phyloP scores from a whole-genome alignment of 2,329 filamentous ascomycete species.

The Sordariomycetes sp. region DNA sequence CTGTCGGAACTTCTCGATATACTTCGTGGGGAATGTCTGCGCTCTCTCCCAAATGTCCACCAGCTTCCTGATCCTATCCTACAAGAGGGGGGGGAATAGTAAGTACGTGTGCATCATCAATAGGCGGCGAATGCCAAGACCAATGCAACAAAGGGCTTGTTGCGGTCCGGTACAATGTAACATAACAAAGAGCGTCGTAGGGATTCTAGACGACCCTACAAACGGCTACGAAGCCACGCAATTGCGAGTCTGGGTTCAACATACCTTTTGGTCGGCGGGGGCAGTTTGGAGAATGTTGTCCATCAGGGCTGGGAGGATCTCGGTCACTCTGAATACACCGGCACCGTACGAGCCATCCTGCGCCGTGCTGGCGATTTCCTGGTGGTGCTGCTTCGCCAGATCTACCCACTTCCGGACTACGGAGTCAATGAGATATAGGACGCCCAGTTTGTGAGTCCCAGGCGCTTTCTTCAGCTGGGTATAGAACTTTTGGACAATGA shows the following conservation, averaged over 20 bases:
- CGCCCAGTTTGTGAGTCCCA: constrained; percentile 92
- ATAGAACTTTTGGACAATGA: constrained; percentile 91
- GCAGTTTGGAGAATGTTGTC: constrained; percentile 85
- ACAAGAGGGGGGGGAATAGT: neutral
- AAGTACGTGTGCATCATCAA: constrained; percentile 1
- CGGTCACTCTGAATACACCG: constrained; percentile 92
- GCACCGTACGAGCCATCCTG: constrained; percentile 89
- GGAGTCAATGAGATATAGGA: constrained; percentile 99
- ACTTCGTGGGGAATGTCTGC: constrained; percentile 71
- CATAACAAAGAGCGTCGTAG: neutral
- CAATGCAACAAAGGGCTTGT: neutral
- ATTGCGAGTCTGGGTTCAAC: constrained; percentile 22
- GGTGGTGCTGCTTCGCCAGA: constrained; percentile 77
- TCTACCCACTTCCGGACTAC: constrained; percentile 99
- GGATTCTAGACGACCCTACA: neutral
- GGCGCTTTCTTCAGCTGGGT: constrained; percentile 95
- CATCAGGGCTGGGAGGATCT: constrained; percentile 88
- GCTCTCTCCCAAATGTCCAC: constrained; percentile 98
- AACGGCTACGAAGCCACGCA: neutral
- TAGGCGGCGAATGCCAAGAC: neutral
- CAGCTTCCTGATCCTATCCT: constrained; percentile 45
- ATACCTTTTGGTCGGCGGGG: constrained; percentile 94
- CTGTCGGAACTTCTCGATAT: constrained; percentile 75
- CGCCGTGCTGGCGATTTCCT: constrained; percentile 69
- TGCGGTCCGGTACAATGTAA: neutral